Evolutionary conservation across 2,329 filamentous ascomycete genomes (phyloP), one percentile per base, ranked within the genome.

Genomic region (Neoascochyta sp.): DNA sequence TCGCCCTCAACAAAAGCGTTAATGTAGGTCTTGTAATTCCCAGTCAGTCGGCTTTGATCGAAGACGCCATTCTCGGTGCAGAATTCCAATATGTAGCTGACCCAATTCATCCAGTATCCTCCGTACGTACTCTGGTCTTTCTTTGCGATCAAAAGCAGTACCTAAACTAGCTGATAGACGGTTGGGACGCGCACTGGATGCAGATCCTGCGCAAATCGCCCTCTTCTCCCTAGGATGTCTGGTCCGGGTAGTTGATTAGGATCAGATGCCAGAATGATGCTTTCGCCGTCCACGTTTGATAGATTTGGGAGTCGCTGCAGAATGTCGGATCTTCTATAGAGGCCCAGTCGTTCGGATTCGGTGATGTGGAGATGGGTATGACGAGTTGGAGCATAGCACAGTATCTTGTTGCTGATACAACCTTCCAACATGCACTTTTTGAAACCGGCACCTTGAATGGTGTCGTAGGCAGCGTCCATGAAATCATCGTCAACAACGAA

Each of bases 401-500:
- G 17, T 25, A 11, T 32, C 22, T 32, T 32, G 17, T 26, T 26
- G 17, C 19, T n/a, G 23, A 11, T 26, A 14, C 29, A 25, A 32
- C 11, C 22, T 16, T 32, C 22, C 26, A 22, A 26, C 29, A 21
- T 21, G 29, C 29, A 32, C 16, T 16, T 21, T 26, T 16, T 16
- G 29, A 32, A 32, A 17, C 29, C 22, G 11, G 16, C 29, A 26
- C 18, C 17, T 16, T 16, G 22, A 26, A 26, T 16, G 26, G 29
- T 32, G 14, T 32, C 29, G 11, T 32, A 32, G 22, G 22, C 29
- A 32, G 18, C 29, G 18, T 26, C 29, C 12, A 26, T 32, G 29
- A 26, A 32, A 21, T 16, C 29, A 26, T 32, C 29, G 16, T 32
- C 22, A 32, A 32, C 17, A 21, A 32, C 22, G 17, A 26, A 32